phyloP scores from a whole-genome alignment of 2,329 filamentous ascomycete species.

The Lithohypha guttulata region DNA sequence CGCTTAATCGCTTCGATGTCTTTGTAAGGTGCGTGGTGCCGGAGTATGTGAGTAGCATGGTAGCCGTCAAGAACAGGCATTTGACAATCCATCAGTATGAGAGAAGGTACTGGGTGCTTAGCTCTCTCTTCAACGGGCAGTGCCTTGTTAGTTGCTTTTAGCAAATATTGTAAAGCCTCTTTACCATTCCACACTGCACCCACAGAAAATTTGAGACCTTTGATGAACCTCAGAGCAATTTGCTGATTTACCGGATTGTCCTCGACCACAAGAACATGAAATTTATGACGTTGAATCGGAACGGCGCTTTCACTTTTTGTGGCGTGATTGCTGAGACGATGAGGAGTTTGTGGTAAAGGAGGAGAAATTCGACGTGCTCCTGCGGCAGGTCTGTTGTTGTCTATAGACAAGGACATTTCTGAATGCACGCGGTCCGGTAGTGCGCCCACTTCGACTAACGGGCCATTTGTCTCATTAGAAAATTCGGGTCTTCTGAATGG shows the following conservation, averaged over 20 bases:
- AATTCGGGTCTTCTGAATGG: slow-evolving; percentile 61
- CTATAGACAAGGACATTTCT: slow-evolving; percentile 32
- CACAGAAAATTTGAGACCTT: slow-evolving; percentile 61
- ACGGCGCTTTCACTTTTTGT: slow-evolving; percentile 31
- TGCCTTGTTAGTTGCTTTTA: slow-evolving; percentile 33
- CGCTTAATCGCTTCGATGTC: slow-evolving; percentile 43
- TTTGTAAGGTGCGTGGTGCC: slow-evolving; percentile 57
- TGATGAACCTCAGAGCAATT: slow-evolving; percentile 64
- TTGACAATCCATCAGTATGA: slow-evolving; percentile 70
- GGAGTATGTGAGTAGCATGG: slow-evolving; percentile 61
- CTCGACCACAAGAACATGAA: slow-evolving; percentile 67
- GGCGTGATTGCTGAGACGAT: slow-evolving; percentile 19
- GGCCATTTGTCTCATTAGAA: slow-evolving; percentile 33
- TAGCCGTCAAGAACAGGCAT: slow-evolving; percentile 72
- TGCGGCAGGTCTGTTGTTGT: slow-evolving; percentile 12
- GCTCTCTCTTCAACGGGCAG: slow-evolving; percentile 28
- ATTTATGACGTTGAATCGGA: slow-evolving; percentile 47
- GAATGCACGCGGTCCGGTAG: slow-evolving; percentile 30
- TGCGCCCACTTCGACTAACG: slow-evolving; percentile 50
- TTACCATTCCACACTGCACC: slow-evolving; percentile 66
- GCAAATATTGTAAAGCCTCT: slow-evolving; percentile 64
- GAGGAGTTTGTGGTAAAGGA: slow-evolving; percentile 18
- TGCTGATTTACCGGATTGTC: slow-evolving; percentile 69
- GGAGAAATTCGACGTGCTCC: slow-evolving; percentile 5
- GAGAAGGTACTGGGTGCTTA: slow-evolving; percentile 50